Percentiles rank a stretch among this genome's conserved stretches.
These are phyloP conservation scores for Aurantiochytrium sp. DNA, from an alignment of 108 stramenopile species.

Conservation along the genomic window DNA sequence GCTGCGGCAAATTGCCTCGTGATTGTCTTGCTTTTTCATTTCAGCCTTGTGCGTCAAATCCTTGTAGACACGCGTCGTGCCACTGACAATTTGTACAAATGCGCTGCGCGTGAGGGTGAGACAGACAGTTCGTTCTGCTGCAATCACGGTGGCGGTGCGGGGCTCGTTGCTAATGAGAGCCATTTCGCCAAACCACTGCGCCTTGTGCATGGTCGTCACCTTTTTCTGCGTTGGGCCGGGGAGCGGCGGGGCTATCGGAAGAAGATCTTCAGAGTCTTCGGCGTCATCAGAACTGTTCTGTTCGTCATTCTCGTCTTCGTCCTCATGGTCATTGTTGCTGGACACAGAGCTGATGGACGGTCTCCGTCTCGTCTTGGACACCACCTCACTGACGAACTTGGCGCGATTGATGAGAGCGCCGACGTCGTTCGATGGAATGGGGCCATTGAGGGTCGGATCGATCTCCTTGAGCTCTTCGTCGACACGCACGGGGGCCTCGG, in stretches of 20 bases:
- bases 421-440: background rate
- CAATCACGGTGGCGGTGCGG: slow-evolving; percentile 45
- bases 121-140: slow-evolving; percentile 12
- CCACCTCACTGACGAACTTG: background rate
- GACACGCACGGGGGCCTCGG: background rate
- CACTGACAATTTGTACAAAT: background rate
- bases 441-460: background rate
- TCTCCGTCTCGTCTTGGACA: background rate
- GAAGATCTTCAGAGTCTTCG: background rate
- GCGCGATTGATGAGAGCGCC: background rate
- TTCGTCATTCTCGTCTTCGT: background rate
- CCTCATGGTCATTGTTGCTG: background rate
- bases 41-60: background rate
- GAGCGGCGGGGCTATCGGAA: background rate
- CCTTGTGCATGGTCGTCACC: background rate
- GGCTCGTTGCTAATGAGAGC: slow-evolving; percentile 55
- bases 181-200: slow-evolving; percentile 61
- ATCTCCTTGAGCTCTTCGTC: background rate
- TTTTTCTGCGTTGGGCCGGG: background rate
- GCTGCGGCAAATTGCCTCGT: background rate
- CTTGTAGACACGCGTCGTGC: background rate
- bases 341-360: no score
- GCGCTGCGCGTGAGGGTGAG: background rate
- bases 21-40: background rate
- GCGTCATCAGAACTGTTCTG: background rate